Base-by-base conservation (phyloP, 164 flowering plant genomes). In the Vitis rupestris region DNA sequence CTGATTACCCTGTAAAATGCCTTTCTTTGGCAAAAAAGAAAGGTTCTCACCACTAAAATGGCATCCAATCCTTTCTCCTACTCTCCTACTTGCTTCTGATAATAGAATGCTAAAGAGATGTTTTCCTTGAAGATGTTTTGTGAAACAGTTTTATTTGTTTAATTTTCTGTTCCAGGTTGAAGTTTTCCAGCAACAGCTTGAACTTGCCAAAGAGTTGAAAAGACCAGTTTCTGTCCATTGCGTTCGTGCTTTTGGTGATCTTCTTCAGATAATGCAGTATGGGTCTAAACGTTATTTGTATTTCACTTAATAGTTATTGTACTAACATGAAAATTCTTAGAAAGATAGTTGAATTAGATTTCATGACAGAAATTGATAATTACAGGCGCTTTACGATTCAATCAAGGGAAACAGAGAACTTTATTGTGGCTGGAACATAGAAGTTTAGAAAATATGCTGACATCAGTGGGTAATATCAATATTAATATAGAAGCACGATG, bases 191-290 rank as follows among this genome's bases (percentile, higher is more conserved):
- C 82, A 79, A 69, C 99, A 96, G 77, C 96, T 96, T 65, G 83
- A 91, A 75, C 97, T 96, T 17, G 97, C 99, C 53, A 90, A 89
- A 76, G 87, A 85, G 76, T 74, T 96, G 71, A 75, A 85, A 68
- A 85, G 77, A 70, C 99, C 99, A 19, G 98, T 82, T 59, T 93
- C 99, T 17, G 67, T 93, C 8, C 99, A 96, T 63, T 96, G 99
- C 82, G 97, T 96, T 60, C 93, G 92, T 63, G 99, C 99, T 10
- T 96, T 82, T 78, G 98, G 95, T 56, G 97, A 96, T 67, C 95
- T 96, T 51, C 88, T 93, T 64, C 86, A 81, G 64, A 85, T 89
- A 75, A 71, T 90, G 86, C 84, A 87, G 87, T 86, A 87, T 13
- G 86, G 3, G 50, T 64, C 70, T 55, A 59, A 52, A 58, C 47